A percentile compares a stretch with the other conserved stretches of the same genome.
These are phyloP conservation scores for Xylaria digitata DNA, from an alignment of 2,329 filamentous ascomycete species.

Conservation along the genomic window DNA sequence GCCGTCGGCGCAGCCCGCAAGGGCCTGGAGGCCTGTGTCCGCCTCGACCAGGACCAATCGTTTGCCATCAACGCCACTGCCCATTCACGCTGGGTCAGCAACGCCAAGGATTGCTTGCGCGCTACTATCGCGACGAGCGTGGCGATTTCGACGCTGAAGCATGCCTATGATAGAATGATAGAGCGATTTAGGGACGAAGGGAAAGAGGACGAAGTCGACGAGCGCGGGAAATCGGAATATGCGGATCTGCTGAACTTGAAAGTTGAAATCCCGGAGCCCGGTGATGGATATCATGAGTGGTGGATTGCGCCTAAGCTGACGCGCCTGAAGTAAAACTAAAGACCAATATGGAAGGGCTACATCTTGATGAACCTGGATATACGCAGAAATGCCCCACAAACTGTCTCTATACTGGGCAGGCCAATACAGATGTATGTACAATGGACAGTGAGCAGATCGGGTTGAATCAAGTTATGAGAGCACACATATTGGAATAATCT, in stretches of 20 bases:
- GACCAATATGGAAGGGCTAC: neutral
- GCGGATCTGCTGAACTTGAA: conserved; percentile 50
- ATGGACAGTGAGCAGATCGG: neutral
- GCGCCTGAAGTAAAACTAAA: conserved; percentile 32
- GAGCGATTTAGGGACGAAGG: conserved; percentile 29
- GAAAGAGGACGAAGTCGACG: conserved; percentile 33
- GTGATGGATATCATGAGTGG: conserved; percentile 70
- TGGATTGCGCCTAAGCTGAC: conserved; percentile 70
- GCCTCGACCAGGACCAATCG: conserved; percentile 62
- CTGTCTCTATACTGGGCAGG: neutral
- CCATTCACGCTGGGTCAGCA: conserved; percentile 70
- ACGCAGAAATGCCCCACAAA: neutral
- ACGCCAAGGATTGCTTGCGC: conserved; percentile 70
- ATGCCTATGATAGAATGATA: conserved; percentile 54
- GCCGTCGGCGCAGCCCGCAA: conserved; percentile 62
- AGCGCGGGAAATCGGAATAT: conserved; percentile 18
- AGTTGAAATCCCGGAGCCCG: conserved; percentile 64
- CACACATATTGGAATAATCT: neutral
- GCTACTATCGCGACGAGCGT: conserved; percentile 78
- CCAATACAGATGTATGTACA: neutral
- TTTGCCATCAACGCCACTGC: conserved; percentile 62
- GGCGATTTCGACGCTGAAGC: conserved; percentile 71
- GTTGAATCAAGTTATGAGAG: neutral
- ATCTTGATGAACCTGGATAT: neutral
- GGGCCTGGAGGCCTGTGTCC: conserved; percentile 67